phyloP scores from a whole-genome alignment of 2,329 filamentous ascomycete genomes.

The Xylariaceae sp. region DNA sequence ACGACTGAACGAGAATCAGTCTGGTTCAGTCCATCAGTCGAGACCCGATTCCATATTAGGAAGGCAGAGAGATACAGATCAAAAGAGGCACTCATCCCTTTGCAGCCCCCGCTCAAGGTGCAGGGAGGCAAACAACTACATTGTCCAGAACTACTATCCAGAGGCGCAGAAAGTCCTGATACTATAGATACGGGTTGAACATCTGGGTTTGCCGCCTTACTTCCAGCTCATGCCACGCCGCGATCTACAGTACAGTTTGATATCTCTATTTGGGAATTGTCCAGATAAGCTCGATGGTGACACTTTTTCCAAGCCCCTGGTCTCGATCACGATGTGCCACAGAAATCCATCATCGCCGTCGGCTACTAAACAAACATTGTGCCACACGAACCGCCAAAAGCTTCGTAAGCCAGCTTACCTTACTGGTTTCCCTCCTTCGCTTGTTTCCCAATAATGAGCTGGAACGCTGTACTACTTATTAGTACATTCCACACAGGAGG shows the following conservation, averaged over 20 bases:
- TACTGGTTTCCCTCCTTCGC: too few species aligned
- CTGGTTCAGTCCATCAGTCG: conserved; percentile 5
- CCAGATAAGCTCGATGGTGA: conserved; percentile 8
- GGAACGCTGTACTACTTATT: too few species aligned
- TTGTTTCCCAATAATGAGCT: too few species aligned
- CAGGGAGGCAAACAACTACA: neutral
- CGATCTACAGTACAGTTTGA: too few species aligned
- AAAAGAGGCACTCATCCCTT: neutral
- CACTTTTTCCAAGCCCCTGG: neutral
- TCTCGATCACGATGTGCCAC: too few species aligned
- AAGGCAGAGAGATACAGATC: conserved; percentile 20
- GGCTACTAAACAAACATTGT: too few species aligned
- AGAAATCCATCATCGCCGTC: too few species aligned
- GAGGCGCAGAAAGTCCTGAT: neutral
- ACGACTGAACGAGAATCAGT: neutral
- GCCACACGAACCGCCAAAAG: too few species aligned
- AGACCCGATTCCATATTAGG: conserved; percentile 25
- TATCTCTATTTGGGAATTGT: too few species aligned
- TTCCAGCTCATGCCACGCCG: too few species aligned
- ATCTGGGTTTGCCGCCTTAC: neutral
- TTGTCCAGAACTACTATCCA: too few species aligned
- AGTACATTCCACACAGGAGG: neutral
- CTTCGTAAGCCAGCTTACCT: too few species aligned
- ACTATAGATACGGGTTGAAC: neutral
- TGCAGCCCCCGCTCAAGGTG: neutral